phyloP scores from a whole-genome alignment of 1,284 basidiomycete genomes.

The Rhodofomes roseus region DNA sequence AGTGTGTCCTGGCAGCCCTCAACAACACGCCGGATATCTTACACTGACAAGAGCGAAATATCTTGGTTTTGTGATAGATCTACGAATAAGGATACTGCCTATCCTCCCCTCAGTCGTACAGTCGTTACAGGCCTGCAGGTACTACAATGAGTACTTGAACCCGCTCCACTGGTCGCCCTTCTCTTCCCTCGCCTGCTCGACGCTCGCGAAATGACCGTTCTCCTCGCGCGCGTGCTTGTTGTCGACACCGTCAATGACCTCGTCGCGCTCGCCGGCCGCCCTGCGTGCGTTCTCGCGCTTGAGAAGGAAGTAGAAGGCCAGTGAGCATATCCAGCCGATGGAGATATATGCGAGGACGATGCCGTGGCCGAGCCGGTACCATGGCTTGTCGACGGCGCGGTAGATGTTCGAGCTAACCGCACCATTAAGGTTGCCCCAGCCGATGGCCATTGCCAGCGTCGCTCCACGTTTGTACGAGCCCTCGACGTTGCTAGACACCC shows the following conservation, averaged over 20 bases:
- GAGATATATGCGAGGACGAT: constrained; percentile 70
- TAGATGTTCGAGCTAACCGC: constrained; percentile 73
- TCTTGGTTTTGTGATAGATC: background rate
- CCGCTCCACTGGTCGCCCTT: constrained; percentile 49
- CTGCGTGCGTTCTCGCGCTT: constrained; percentile 58
- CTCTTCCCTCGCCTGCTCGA: constrained; percentile 36
- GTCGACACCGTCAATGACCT: constrained; percentile 53
- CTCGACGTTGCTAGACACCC: constrained; percentile 49
- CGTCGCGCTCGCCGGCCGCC: constrained; percentile 62
- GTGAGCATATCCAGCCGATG: constrained; percentile 54
- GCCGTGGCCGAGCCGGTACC: constrained; percentile 66
- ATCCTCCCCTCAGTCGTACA: background rate
- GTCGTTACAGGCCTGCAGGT: no score
- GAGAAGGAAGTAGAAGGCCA: constrained; percentile 43
- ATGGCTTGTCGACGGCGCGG: constrained; percentile 60
- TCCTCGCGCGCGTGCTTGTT: constrained; percentile 24
- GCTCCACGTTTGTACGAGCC: constrained; percentile 75
- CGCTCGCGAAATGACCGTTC: constrained; percentile 37
- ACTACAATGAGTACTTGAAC: constrained; percentile 37
- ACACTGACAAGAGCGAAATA: no score
- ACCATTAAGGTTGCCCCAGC: constrained; percentile 67
- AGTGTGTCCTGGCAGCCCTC: no score
- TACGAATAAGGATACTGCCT: constrained; percentile 4
- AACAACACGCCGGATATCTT: no score
- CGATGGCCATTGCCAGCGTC: constrained; percentile 65